phyloP scores from a whole-genome alignment of 768 basidiomycete species.

The Dictyophora rubrovolvata region DNA sequence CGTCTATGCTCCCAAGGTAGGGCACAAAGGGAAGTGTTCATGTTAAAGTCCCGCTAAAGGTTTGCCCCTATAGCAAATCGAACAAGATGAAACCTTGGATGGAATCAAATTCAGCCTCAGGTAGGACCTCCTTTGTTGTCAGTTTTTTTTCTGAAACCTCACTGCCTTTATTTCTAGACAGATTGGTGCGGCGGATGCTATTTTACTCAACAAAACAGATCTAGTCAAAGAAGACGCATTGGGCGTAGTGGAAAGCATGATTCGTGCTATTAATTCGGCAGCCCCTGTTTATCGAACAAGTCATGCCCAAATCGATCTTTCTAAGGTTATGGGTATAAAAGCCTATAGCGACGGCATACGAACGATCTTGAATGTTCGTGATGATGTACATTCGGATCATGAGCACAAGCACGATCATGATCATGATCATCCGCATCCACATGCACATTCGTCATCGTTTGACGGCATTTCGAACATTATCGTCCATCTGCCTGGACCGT shows the following conservation, averaged over 20 bases:
- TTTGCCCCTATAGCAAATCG: slow-evolving; percentile 57
- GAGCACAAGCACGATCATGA: slow-evolving; percentile 26
- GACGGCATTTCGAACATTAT: slow-evolving; percentile 60
- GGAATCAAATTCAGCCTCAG: slow-evolving; percentile 70
- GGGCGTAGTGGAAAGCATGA: slow-evolving; percentile 40
- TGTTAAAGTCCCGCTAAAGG: background rate
- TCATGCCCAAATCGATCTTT: slow-evolving; percentile 63
- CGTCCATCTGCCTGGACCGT: slow-evolving; percentile 60
- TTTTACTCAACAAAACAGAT: slow-evolving; percentile 88
- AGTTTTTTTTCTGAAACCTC: background rate
- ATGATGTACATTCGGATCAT: background rate
- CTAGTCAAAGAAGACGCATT: slow-evolving; percentile 44
- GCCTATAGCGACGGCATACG: slow-evolving; percentile 41
- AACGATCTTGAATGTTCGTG: background rate
- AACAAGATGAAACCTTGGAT: slow-evolving; percentile 60
- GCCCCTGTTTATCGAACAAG: slow-evolving; percentile 66
- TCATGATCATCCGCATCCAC: slow-evolving; percentile 22
- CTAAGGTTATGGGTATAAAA: slow-evolving; percentile 65
- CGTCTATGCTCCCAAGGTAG: slow-evolving; percentile 59
- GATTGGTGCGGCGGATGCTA: slow-evolving; percentile 85
- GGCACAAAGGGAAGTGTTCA: background rate
- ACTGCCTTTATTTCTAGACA: slow-evolving; percentile 46
- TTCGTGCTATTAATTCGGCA: slow-evolving; percentile 72
- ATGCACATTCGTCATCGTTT: slow-evolving; percentile 22
- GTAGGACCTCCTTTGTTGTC: slow-evolving; percentile 29